A percentile compares a stretch with the other conserved stretches of the same genome.
These are phyloP conservation scores for Hymenoscyphus albidus DNA, from an alignment of 2,329 filamentous ascomycete species.

Conservation along the genomic window DNA sequence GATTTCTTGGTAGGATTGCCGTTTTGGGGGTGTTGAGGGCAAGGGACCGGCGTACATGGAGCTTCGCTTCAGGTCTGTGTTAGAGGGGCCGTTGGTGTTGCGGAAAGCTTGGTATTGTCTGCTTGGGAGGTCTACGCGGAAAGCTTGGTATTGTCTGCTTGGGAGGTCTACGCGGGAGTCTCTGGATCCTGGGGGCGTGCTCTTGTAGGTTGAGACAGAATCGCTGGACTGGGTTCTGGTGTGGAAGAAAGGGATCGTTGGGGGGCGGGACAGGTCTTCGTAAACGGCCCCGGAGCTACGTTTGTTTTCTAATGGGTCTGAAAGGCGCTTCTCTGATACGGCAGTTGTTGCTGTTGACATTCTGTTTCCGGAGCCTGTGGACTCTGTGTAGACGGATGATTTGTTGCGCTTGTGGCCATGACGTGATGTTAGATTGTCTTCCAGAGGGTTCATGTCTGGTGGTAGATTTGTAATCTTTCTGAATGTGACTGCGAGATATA, in stretches of 20 bases:
- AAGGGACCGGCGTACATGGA: constrained; percentile 33
- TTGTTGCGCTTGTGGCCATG: constrained; percentile 70
- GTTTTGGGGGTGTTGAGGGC: constrained; percentile 28
- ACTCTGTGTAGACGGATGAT: constrained; percentile 37
- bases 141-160: constrained; percentile 52
- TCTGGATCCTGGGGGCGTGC: constrained; percentile 47
- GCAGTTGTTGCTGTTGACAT: constrained; percentile 24
- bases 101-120: constrained; percentile 52
- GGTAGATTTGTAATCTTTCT: constrained; percentile 76
- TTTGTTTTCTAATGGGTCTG: constrained; percentile 41
- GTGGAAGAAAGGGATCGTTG: constrained; percentile 73
- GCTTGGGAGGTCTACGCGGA: constrained; percentile 49
- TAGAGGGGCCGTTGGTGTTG: constrained; percentile 43
- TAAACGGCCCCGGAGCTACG: constrained; percentile 44
- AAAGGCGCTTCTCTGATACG: constrained; percentile 59
- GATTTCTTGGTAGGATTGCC: constrained; percentile 36
- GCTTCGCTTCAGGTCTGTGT: constrained; percentile 45
- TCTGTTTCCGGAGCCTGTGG: neutral
- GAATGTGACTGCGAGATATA: constrained; percentile 77
- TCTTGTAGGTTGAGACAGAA: constrained; percentile 49
- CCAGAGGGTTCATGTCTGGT: constrained; percentile 92
- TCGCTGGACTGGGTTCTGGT: constrained; percentile 64
- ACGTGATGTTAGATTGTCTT: constrained; percentile 76
- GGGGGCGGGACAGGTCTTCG: constrained; percentile 45
- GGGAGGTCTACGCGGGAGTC: constrained; percentile 54